Evolutionary conservation across 2,329 filamentous ascomycete species (phyloP), one percentile per base, ranked within the genome.

Genomic region (Diaporthe australafricana): DNA sequence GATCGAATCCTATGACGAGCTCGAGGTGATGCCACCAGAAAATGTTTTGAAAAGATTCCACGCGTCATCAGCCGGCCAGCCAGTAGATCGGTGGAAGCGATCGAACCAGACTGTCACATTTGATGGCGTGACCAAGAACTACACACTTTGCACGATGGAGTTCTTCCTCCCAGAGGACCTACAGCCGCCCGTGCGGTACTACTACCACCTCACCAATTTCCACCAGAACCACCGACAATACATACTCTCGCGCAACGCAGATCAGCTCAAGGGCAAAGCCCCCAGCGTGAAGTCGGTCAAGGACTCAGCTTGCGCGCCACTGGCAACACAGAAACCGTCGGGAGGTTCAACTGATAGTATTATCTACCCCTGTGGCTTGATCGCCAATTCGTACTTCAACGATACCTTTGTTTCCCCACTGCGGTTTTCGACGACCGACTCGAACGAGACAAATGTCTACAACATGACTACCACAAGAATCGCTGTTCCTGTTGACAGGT

Each of bases 161-260:
- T 55, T 55, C 20, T 55, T 55, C 20, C 52, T 55, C 9, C 52
- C 52, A 4, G 52, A 55, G 52, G 52, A 55, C 20, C 30, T 55
- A 9, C 52, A 55, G 30, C 52, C 52, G 8, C 52, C 52, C 4
- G 30, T 55, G 2, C 14, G 7, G 11, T 55, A 55, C 20, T 55
- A 55, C 20, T 55, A 55, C 30, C 52, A 30, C 20, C 30, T 55
- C 30, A 11, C 52, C 11, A 55, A 55, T 11, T 55, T 55, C 12
- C 52, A 55, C 22, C 52, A 55, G 12, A 55, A 55, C 30, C 52
- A 55, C 20, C 52, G 52, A 27, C 30, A 55, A 20, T 55, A 55
- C 9, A 55, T 55, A 35, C 27, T 35, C 17, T 55, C 52, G 9
- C 30, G 52, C 8, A 27, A 55, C 9, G 30, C 1, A 9, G 52